Conservation (phyloP, 345 rosid genomes). For the Pseudoturritis turrita region DNA sequence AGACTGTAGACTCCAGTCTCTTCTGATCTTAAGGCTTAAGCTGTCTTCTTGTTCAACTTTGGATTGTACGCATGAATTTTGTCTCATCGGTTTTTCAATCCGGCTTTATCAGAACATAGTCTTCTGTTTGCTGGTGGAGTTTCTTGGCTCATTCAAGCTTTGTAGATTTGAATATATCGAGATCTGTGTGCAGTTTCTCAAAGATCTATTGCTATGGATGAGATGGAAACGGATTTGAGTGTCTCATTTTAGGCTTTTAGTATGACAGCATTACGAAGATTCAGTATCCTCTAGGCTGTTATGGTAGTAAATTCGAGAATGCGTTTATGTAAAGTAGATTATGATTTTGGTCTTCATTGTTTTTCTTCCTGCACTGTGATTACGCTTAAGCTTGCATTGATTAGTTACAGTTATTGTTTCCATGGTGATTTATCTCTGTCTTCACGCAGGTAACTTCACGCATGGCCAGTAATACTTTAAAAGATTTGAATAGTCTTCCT, state of each 20-base stretch:
- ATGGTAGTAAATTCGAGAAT: neutral
- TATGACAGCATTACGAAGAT: neutral
- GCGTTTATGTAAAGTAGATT: neutral
- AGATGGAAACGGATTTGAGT: neutral
- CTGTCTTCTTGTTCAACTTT: neutral
- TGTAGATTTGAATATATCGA: neutral
- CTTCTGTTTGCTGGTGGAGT: neutral
- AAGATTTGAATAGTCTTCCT: slow-evolving; percentile 58
- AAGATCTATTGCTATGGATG: neutral
- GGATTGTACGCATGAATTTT: neutral
- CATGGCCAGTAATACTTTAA: slow-evolving; percentile 68
- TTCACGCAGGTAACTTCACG: slow-evolving; percentile 18
- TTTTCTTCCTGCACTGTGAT: too few relatives aligned
- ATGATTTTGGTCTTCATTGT: neutral
- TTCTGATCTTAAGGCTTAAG: neutral
- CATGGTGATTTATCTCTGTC: neutral
- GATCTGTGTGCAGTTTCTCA: neutral
- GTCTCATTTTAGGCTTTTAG: neutral
- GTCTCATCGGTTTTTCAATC: neutral
- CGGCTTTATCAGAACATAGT: neutral
- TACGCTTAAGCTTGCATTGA: too few relatives aligned
- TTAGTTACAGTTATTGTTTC: too few relatives aligned
- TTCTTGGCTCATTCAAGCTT: neutral
- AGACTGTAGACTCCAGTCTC: neutral
- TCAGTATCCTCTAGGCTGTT: neutral